Conservation (phyloP, 1,284 basidiomycete genomes). For the Cryptococcus neoformans region DNA sequence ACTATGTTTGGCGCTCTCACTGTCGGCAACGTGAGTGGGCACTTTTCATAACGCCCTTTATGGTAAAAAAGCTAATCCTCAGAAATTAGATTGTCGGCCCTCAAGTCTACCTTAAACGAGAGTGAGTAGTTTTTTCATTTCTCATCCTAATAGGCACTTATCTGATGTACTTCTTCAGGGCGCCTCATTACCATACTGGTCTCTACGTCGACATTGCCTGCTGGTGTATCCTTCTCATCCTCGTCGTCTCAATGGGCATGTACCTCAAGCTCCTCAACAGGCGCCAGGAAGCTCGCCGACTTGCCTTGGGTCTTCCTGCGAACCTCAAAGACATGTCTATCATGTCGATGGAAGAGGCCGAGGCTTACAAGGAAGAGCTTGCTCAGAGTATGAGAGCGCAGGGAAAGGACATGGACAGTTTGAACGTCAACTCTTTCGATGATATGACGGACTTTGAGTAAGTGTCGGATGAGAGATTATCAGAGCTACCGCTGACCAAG, state of each 20-base stretch:
- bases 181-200: constrained; percentile 36
- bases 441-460: constrained; percentile 33
- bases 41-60: background rate
- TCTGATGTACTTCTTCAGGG: background rate
- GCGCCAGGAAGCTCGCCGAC: constrained; percentile 33
- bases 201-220: constrained; percentile 41
- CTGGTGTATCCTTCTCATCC: constrained; percentile 24
- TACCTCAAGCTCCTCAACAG: constrained; percentile 40
- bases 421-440: constrained; percentile 26
- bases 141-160: too few species aligned
- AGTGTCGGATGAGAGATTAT: background rate
- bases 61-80: background rate
- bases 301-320: constrained; percentile 38
- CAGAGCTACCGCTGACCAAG: too few species aligned
- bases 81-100: constrained; percentile 29
- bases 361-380: constrained; percentile 27
- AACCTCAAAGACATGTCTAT: constrained; percentile 40
- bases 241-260: constrained; percentile 38
- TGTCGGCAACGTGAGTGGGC: constrained; percentile 18
- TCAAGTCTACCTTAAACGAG: constrained; percentile 37
- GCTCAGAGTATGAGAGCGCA: constrained; percentile 13
- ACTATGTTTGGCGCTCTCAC: constrained; percentile 34
- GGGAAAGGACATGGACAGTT: constrained; percentile 13
- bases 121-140: constrained; percentile 3
- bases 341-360: constrained; percentile 10